These are phyloP conservation scores for Zalaria sp. DNA, from an alignment of 2,329 filamentous ascomycete genomes.

Conservation along the genomic window DNA sequence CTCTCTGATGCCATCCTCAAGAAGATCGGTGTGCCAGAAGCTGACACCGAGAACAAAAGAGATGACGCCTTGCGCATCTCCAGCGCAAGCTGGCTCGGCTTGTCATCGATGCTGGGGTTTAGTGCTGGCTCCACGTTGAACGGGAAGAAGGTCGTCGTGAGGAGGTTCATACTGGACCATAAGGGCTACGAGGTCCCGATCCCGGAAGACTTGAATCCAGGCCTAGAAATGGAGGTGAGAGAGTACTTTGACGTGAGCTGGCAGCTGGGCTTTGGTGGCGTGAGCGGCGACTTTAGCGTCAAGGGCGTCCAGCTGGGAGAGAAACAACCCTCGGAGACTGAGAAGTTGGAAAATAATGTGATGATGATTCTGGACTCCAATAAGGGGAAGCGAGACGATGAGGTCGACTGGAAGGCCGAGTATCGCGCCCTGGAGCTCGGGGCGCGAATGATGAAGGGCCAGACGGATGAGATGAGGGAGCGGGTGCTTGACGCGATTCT, in stretches of 20 bases:
- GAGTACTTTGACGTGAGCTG: slow-evolving; percentile 32
- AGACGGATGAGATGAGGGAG: slow-evolving; percentile 16
- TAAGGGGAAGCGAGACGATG: slow-evolving; percentile 6
- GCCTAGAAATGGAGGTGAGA: slow-evolving; percentile 10
- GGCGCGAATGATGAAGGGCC: slow-evolving; percentile 15
- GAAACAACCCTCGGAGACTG: slow-evolving; percentile 6
- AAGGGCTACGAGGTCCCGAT: slow-evolving; percentile 26
- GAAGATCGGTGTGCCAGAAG: slow-evolving; percentile 20
- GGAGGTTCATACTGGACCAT: slow-evolving; percentile 17
- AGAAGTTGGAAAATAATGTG: slow-evolving; percentile 1
- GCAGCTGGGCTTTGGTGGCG: slow-evolving; percentile 24
- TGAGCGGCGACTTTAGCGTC: slow-evolving; percentile 27
- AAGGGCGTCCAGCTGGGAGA: slow-evolving; percentile 21
- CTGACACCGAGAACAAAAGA: slow-evolving; percentile 17
- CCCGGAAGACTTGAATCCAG: slow-evolving; percentile 17
- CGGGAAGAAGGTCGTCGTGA: slow-evolving; percentile 24
- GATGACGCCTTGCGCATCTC: slow-evolving; percentile 24
- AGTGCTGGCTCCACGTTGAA: slow-evolving; percentile 20
- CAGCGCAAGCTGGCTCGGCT: slow-evolving; percentile 28
- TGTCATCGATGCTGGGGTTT: slow-evolving; percentile 17
- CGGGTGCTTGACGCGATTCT: slow-evolving; percentile 13
- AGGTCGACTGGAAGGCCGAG: slow-evolving; percentile 16
- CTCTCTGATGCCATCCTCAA: slow-evolving; percentile 30
- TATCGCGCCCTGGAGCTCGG: slow-evolving; percentile 17
- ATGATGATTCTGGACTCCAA: neutral